These are phyloP conservation scores for Scenedesmus sp. DNA, from an alignment of 163 green algal species.

Conservation along the genomic window DNA sequence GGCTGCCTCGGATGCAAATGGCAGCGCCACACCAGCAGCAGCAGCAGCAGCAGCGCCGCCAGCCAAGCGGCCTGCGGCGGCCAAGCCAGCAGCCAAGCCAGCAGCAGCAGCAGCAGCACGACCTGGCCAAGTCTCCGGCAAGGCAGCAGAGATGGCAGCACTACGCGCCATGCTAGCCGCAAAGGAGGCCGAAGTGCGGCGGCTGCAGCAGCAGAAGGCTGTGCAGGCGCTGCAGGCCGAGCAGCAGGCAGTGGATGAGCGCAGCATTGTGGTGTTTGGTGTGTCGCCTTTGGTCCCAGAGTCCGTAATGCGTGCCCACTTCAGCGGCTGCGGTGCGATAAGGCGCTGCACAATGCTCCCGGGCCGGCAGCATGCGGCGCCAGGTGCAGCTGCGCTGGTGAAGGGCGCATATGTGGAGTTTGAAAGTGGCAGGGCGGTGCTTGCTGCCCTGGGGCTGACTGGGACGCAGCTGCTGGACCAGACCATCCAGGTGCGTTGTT, in stretches of 20 bases:
- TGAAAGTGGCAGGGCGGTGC: slow-evolving; percentile 8
- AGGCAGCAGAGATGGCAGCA: slow-evolving; percentile 23
- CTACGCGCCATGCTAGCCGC: slow-evolving; percentile 32
- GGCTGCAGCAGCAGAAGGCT: slow-evolving; percentile 28
- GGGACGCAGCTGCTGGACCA: slow-evolving; percentile 13
- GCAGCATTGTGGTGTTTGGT: slow-evolving; percentile 27
- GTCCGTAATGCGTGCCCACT: slow-evolving; percentile 22
- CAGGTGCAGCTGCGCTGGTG: neutral
- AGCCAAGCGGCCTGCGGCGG: neutral
- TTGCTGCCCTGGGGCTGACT: slow-evolving; percentile 17
- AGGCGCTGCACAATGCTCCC: slow-evolving; percentile 40
- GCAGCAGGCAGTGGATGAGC: slow-evolving; percentile 32
- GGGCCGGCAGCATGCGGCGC: neutral
- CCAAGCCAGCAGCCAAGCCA: neutral
- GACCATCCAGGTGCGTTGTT: slow-evolving; percentile 24
- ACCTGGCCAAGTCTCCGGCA: neutral
- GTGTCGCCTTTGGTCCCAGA: slow-evolving; percentile 14
- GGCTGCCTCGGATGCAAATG: neutral
- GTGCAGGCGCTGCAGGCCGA: neutral
- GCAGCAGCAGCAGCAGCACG: slow-evolving; percentile 21
- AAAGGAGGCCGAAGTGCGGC: slow-evolving; percentile 38
- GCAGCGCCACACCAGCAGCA: neutral
- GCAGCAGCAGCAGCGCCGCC: slow-evolving; percentile 12
- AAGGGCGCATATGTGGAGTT: slow-evolving; percentile 38
- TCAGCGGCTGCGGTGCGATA: slow-evolving; percentile 28